Percentiles rank a stretch among this genome's conserved stretches.
These are phyloP conservation scores for Sindora glabra DNA, from an alignment of 306 rosid species.

Conservation along the genomic window DNA sequence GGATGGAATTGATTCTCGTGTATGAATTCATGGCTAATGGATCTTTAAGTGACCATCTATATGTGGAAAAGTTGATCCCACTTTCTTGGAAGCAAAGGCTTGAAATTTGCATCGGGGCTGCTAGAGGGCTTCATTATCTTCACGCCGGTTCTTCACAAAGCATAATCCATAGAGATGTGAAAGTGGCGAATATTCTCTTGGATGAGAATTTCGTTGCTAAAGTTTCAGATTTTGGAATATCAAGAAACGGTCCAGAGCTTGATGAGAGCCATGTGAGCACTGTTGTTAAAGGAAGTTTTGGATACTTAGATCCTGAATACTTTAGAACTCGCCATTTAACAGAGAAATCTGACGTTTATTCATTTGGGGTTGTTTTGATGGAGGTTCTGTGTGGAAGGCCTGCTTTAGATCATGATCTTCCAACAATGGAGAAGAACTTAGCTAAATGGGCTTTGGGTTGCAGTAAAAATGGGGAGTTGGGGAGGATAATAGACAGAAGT, in stretches of 20 bases:
- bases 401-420: neutral
- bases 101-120: neutral
- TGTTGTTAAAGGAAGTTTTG: conserved; percentile 21
- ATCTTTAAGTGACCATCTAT: neutral
- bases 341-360: conserved; percentile 27
- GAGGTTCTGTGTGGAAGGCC: conserved; percentile 18
- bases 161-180: neutral
- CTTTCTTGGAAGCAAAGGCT: neutral
- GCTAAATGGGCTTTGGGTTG: no score
- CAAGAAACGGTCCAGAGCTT: neutral
- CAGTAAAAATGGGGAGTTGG: no score
- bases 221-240: conserved; percentile 27
- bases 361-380: conserved; percentile 24
- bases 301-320: conserved; percentile 30
- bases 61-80: neutral
- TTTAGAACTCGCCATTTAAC: neutral
- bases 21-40: neutral
- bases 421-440: no score
- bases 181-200: neutral
- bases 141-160: neutral
- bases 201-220: conserved; percentile 27
- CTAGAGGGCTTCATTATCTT: neutral
- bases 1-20: neutral
- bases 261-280: conserved; percentile 20
- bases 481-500: no score